Percentiles rank a stretch among this genome's conserved stretches.
Evolutionary conservation across 2,329 filamentous ascomycete genomes (phyloP).

Genomic region (Cercospora janseana): DNA sequence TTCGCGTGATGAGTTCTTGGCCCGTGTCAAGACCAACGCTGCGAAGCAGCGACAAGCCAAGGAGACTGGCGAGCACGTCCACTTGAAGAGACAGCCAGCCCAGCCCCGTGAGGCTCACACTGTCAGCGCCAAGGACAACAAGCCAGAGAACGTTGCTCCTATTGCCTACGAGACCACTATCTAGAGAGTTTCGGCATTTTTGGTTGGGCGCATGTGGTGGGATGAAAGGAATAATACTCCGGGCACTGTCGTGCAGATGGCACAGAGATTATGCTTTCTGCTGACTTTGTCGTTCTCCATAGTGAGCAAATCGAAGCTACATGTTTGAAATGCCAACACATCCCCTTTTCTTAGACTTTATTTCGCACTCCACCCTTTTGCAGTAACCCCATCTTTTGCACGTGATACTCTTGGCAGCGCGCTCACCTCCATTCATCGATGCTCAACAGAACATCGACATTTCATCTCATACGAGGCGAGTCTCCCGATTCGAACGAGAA

Average conservation of each 20-base stretch:
- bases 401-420: constrained; percentile 9
- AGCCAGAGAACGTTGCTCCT: constrained; percentile 86
- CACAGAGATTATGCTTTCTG: constrained; percentile 17
- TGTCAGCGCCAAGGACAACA: constrained; percentile 76
- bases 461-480: constrained; percentile 13
- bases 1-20: constrained; percentile 94
- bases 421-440: constrained; percentile 7
- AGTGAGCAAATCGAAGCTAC: constrained; percentile 30
- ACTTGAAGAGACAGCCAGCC: constrained; percentile 87
- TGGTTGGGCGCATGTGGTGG: constrained; percentile 27
- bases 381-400: background rate
- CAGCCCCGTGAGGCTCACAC: constrained; percentile 77
- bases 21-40: constrained; percentile 94
- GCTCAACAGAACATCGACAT: constrained; percentile 13
- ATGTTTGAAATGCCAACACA: constrained; percentile 25
- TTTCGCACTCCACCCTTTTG: background rate
- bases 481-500: background rate
- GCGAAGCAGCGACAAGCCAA: constrained; percentile 90
- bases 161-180: constrained; percentile 98
- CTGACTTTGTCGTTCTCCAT: constrained; percentile 25
- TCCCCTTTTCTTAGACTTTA: constrained; percentile 9
- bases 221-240: constrained; percentile 15
- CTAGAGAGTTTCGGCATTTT: constrained; percentile 53
- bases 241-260: constrained; percentile 21
- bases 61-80: constrained; percentile 78